phyloP scores from a whole-genome alignment of 2,329 filamentous ascomycete species.

The Thelonectria discophora region DNA sequence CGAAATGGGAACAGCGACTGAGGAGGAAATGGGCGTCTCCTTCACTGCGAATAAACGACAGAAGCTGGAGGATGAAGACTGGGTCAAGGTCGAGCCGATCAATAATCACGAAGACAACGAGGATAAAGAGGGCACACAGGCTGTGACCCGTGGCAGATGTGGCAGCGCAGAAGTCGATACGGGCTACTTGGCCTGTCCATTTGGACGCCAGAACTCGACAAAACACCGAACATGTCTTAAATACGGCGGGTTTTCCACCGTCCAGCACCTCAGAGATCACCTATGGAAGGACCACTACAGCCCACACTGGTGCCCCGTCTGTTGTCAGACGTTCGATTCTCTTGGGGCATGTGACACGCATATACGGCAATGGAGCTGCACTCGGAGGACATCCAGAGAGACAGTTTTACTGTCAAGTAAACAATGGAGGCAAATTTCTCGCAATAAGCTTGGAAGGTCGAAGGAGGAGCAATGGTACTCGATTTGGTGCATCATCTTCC shows the following conservation, averaged over 20 bases:
- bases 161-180: not conserved
- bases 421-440: not conserved
- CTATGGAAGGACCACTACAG: not conserved
- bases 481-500: not conserved
- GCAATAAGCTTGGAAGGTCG: not conserved
- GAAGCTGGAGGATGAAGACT: not conserved
- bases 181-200: not conserved
- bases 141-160: not conserved
- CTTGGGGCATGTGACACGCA: constrained; percentile 1
- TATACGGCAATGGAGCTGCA: not conserved
- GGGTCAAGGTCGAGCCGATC: not conserved
- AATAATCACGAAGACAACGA: not conserved
- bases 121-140: no score
- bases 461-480: constrained; percentile 1
- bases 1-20: no score
- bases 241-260: not conserved
- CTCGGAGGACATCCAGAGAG: not conserved
- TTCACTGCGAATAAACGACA: not conserved
- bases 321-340: not conserved
- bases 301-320: constrained; percentile 8
- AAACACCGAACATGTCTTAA: not conserved
- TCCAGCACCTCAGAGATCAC: not conserved
- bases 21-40: not conserved
- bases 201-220: not conserved
- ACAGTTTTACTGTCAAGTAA: not conserved